Percentiles rank a stretch among this genome's conserved stretches.
Conservation (phyloP, 2,329 filamentous ascomycete species). For the Monosporascus sp. region DNA sequence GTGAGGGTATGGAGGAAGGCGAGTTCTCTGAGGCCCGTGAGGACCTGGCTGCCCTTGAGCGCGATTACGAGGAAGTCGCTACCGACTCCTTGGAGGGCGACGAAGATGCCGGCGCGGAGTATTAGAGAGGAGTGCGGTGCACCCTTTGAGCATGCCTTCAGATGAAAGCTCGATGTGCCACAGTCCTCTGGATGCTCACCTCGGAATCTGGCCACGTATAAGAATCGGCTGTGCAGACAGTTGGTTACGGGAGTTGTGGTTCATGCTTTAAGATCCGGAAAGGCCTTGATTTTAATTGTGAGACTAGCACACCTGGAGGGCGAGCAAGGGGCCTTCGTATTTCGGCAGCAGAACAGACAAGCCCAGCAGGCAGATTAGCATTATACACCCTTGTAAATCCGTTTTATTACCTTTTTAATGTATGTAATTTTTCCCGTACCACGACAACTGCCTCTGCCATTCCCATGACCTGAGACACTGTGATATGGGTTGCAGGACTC, state of each 20-base stretch:
- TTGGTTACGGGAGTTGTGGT: not conserved
- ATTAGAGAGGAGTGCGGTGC: conserved; percentile 50
- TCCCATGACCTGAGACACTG: not conserved
- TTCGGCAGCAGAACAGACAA: conserved; percentile 17
- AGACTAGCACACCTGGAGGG: not conserved
- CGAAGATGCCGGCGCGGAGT: conserved; percentile 82
- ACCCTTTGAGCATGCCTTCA: conserved; percentile 13
- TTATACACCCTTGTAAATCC: conserved; percentile 30
- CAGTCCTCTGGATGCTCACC: conserved; percentile 4
- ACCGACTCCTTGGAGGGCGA: conserved; percentile 89
- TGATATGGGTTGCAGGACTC: not conserved
- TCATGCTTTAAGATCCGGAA: conserved; percentile 1
- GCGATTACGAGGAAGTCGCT: conserved; percentile 98
- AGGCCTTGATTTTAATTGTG: not conserved
- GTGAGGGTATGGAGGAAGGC: conserved; percentile 99
- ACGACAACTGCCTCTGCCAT: not conserved
- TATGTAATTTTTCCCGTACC: conserved; percentile 8
- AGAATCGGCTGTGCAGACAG: not conserved
- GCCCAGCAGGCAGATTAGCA: conserved; percentile 20
- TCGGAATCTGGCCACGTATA: not conserved
- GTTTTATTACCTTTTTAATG: conserved; percentile 28
- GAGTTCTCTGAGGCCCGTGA: conserved; percentile 99
- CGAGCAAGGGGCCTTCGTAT: conserved; percentile 11
- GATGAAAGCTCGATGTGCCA: conserved; percentile 11
- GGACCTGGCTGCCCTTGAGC: conserved; percentile 94